A percentile compares a stretch with the other conserved stretches of the same genome.
These are phyloP conservation scores for Zalaria obscura DNA, from an alignment of 2,329 filamentous ascomycete species.

Conservation along the genomic window DNA sequence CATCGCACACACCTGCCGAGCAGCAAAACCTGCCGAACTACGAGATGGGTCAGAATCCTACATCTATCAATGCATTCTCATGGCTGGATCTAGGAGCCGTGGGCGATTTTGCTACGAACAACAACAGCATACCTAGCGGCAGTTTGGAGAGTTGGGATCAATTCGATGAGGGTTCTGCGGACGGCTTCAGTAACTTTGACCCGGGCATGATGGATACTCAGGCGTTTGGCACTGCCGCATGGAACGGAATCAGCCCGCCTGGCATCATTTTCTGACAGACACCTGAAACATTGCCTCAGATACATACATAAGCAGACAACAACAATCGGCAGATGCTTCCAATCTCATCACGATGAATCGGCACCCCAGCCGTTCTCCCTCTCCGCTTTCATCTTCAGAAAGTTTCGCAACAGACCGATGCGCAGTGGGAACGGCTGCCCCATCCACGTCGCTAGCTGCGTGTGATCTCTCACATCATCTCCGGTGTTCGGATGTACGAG, in stretches of 20 bases:
- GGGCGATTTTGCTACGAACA: slow-evolving; percentile 36
- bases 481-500: slow-evolving; percentile 73
- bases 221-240: slow-evolving; percentile 7
- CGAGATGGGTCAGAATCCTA: slow-evolving; percentile 13
- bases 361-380: no score
- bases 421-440: slow-evolving; percentile 52
- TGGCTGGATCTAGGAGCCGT: slow-evolving; percentile 48
- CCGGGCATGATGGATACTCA: slow-evolving; percentile 13
- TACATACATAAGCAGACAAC: no score
- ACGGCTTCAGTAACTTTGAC: slow-evolving; percentile 15
- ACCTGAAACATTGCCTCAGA: background rate
- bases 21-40: slow-evolving; percentile 17
- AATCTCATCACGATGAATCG: no score
- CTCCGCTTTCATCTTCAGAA: slow-evolving; percentile 6
- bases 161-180: slow-evolving; percentile 14
- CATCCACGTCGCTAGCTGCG: slow-evolving; percentile 60
- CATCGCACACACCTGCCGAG: slow-evolving; percentile 16
- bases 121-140: slow-evolving; percentile 10
- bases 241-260: slow-evolving; percentile 12
- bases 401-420: slow-evolving; percentile 32
- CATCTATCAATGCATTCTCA: slow-evolving; percentile 40
- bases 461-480: slow-evolving; percentile 48
- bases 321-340: no score
- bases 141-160: slow-evolving; percentile 15
- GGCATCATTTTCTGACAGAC: slow-evolving; percentile 14